Evolutionary conservation across 2,329 filamentous ascomycete species (phyloP).

Genomic region (Aspergillus sp.): DNA sequence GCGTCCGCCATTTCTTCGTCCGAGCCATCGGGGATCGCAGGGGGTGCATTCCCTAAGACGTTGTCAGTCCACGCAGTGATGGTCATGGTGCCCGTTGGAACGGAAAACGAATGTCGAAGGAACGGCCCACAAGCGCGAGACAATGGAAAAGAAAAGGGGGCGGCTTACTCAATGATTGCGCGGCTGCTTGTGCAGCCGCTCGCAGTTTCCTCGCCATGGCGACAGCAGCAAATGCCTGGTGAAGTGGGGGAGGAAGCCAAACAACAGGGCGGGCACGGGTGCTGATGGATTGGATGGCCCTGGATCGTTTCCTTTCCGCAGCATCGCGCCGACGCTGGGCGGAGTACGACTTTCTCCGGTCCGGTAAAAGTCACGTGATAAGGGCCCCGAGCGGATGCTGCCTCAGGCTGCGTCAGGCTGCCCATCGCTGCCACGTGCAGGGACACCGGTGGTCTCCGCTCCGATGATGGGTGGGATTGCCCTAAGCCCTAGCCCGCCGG

Average conservation of each 20-base stretch:
- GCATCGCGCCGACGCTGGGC: constrained; percentile 12
- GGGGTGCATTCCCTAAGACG: constrained; percentile 41
- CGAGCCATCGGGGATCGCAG: constrained; percentile 42
- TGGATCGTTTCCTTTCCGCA: constrained; percentile 9
- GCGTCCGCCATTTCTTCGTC: constrained; percentile 47
- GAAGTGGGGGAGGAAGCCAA: constrained; percentile 7
- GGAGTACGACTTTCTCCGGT: constrained; percentile 7
- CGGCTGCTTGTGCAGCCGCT: constrained; percentile 47
- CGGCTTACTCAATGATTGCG: constrained; percentile 45
- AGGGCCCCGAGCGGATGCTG: background rate
- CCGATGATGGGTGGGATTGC: background rate
- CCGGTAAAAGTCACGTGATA: constrained; percentile 2
- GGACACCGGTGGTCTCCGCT: background rate
- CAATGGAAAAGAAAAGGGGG: constrained; percentile 1
- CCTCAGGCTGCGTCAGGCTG: constrained; percentile 6
- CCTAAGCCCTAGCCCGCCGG: constrained; percentile 2
- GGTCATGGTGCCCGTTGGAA: background rate
- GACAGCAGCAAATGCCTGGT: constrained; percentile 5
- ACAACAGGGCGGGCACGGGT: constrained; percentile 1
- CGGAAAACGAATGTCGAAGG: background rate
- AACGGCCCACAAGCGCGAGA: background rate
- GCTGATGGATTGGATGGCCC: constrained; percentile 7
- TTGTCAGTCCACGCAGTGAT: constrained; percentile 18
- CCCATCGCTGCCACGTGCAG: constrained; percentile 2
- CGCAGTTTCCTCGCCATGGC: constrained; percentile 46